phyloP scores from a whole-genome alignment of 306 rosid genomes.

The Prunus kanzakura region DNA sequence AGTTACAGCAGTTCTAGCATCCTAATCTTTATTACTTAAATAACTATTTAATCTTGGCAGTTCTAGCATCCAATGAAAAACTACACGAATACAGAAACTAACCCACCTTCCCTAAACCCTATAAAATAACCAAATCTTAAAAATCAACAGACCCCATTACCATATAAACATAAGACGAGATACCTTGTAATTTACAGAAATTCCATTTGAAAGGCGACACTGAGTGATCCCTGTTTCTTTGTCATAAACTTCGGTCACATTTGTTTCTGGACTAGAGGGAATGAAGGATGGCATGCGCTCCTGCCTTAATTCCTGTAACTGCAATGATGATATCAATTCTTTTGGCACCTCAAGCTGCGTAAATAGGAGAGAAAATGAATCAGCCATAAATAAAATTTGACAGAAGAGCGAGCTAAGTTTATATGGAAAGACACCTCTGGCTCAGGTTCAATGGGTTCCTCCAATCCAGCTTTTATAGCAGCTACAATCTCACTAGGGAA shows the following conservation, averaged over 20 bases:
- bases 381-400: slow-evolving; percentile 11
- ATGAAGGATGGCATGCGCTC: slow-evolving; percentile 63
- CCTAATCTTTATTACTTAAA: no score
- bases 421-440: slow-evolving; percentile 71
- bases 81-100: neutral
- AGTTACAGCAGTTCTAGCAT: no score
- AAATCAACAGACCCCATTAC: neutral
- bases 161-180: slow-evolving; percentile 7
- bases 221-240: slow-evolving; percentile 85
- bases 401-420: slow-evolving; percentile 5
- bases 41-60: no score
- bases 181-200: slow-evolving; percentile 93
- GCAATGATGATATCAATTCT: slow-evolving; percentile 68
- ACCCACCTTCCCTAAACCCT: neutral
- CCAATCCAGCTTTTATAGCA: slow-evolving; percentile 84
- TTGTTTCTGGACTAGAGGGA: slow-evolving; percentile 58
- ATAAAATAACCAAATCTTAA: neutral
- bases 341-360: slow-evolving; percentile 95
- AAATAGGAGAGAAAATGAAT: slow-evolving; percentile 21
- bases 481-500: slow-evolving; percentile 72
- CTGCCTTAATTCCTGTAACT: slow-evolving; percentile 65
- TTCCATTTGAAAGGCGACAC: slow-evolving; percentile 83
- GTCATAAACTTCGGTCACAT: slow-evolving; percentile 60
- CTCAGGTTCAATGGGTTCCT: slow-evolving; percentile 81
- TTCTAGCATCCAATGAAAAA: neutral